phyloP scores from a whole-genome alignment of 1,284 basidiomycete genomes.

The Ceratobasidium sp. region DNA sequence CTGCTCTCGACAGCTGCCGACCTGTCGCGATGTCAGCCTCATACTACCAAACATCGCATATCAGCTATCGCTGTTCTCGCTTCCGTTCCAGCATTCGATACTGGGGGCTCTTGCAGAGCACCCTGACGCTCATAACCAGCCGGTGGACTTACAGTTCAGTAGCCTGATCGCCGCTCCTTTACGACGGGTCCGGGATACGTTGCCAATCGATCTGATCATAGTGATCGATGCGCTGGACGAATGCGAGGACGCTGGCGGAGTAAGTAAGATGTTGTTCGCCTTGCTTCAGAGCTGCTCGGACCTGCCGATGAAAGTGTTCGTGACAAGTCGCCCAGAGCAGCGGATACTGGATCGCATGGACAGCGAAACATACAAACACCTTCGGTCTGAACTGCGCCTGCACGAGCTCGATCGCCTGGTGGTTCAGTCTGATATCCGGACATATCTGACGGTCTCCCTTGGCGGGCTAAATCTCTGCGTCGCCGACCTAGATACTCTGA shows the following conservation, averaged over 20 bases:
- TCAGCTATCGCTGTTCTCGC: conserved; percentile 37
- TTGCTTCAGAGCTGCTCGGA: background rate
- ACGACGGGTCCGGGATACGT: background rate
- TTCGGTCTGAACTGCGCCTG: conserved; percentile 8
- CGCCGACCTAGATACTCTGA: background rate
- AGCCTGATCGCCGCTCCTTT: conserved; percentile 27
- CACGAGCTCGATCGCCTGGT: conserved; percentile 42
- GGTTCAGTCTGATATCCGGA: background rate
- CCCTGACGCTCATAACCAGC: background rate
- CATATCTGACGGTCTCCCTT: background rate
- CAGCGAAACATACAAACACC: background rate
- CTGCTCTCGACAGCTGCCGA: conserved; percentile 52
- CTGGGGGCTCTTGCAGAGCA: background rate
- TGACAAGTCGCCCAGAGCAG: conserved; percentile 43
- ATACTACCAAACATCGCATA: too few species aligned
- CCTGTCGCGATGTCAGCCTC: too few species aligned
- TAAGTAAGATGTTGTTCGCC: background rate
- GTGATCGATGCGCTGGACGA: conserved; percentile 46
- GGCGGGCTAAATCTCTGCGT: background rate
- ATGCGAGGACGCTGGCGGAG: conserved; percentile 17
- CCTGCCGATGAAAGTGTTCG: conserved; percentile 34
- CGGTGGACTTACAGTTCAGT: conserved; percentile 26
- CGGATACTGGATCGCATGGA: conserved; percentile 4
- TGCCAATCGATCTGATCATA: background rate
- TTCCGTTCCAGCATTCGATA: background rate